A percentile compares a stretch with the other conserved stretches of the same genome.
phyloP scores from a whole-genome alignment of 495 filamentous ascomycete species.

The Daldinia decipiens region DNA sequence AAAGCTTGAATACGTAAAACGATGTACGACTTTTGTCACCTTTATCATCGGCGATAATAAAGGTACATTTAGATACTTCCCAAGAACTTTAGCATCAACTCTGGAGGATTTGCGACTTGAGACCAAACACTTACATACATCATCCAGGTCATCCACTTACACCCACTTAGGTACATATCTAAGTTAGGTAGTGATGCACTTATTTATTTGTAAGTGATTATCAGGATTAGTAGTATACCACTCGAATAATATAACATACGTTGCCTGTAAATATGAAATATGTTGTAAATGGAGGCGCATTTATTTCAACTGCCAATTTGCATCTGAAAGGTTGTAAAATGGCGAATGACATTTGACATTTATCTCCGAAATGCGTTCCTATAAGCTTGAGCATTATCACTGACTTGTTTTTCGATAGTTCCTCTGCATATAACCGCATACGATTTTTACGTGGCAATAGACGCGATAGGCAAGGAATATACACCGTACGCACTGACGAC shows the following conservation, averaged over 20 bases:
- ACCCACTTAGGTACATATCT: constrained; percentile 2
- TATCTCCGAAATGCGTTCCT: background rate
- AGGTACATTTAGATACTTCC: constrained; percentile 17
- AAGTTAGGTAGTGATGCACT: no score
- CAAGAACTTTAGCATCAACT: background rate
- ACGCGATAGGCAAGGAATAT: constrained; percentile 9
- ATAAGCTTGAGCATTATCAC: background rate
- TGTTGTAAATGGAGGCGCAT: background rate
- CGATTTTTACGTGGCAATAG: constrained; percentile 1
- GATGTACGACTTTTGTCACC: constrained; percentile 7
- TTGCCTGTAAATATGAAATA: background rate
- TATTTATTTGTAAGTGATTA: no score
- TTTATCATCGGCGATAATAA: background rate
- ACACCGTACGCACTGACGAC: constrained; percentile 1
- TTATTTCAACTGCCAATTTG: constrained; percentile 3
- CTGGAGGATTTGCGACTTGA: constrained; percentile 9
- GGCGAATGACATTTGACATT: background rate
- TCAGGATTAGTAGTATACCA: no score
- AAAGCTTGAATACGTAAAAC: constrained; percentile 17
- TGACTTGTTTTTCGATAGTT: background rate
- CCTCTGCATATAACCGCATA: constrained; percentile 7
- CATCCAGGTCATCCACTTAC: constrained; percentile 1
- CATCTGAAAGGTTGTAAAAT: background rate
- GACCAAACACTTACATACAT: constrained; percentile 3
- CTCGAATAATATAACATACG: background rate